These are phyloP conservation scores for Termitomyces sp. DNA, from an alignment of 768 basidiomycete genomes.

Conservation along the genomic window DNA sequence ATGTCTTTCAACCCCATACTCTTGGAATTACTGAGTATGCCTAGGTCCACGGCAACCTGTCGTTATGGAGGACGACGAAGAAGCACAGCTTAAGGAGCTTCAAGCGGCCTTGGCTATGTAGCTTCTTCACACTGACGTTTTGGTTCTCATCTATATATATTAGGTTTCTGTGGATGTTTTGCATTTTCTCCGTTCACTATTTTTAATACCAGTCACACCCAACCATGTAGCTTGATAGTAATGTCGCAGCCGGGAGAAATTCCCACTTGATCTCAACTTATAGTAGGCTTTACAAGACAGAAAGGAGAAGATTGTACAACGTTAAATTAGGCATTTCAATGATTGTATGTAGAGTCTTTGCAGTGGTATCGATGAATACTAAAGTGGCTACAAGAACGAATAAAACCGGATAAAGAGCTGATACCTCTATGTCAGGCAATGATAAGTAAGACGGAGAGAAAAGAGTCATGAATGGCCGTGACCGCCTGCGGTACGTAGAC, in stretches of 20 bases:
- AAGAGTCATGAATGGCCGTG: conserved; percentile 23
- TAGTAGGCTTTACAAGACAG: not conserved
- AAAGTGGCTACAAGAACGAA: conserved; percentile 19
- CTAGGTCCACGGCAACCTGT: conserved; percentile 25
- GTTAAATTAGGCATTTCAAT: conserved; percentile 21
- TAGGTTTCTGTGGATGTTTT: conserved; percentile 13
- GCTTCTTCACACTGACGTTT: conserved; percentile 12
- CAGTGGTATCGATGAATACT: conserved; percentile 28
- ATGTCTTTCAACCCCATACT: conserved; percentile 16
- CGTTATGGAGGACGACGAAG: conserved; percentile 82
- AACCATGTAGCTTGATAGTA: conserved; percentile 21
- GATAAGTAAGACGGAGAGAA: conserved; percentile 2
- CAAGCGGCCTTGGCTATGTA: conserved; percentile 88
- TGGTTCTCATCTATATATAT: conserved; percentile 16
- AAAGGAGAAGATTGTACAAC: conserved; percentile 17
- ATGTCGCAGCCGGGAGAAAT: conserved; percentile 15
- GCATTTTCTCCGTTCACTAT: conserved; percentile 16
- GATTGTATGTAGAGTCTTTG: conserved; percentile 21
- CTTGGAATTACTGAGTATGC: not conserved
- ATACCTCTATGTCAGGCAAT: conserved; percentile 19
- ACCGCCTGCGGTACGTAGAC: conserved; percentile 47
- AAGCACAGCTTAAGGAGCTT: conserved; percentile 79
- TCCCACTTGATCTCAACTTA: not conserved
- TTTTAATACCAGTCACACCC: conserved; percentile 16
- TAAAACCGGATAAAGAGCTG: conserved; percentile 20